phyloP scores from a whole-genome alignment of 495 filamentous ascomycete genomes.

The Daldinia caldariorum region DNA sequence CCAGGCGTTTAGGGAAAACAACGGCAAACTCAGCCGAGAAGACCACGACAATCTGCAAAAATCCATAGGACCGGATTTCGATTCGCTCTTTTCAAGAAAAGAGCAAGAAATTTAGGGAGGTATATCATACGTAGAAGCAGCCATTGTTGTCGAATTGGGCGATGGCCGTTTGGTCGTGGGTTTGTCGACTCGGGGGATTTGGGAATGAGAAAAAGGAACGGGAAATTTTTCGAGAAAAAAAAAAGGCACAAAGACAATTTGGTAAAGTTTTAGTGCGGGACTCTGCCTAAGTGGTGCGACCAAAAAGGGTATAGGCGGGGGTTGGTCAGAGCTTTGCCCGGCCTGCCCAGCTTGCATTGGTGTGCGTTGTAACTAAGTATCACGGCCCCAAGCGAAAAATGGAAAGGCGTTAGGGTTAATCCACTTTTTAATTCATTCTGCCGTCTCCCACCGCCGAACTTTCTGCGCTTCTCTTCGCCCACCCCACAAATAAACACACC shows the following conservation, averaged over 20 bases:
- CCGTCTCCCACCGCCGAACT: conserved; percentile 34
- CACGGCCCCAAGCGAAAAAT: conserved; percentile 36
- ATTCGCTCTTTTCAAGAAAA: conserved; percentile 52
- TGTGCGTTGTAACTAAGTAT: neutral
- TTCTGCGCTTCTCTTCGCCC: conserved; percentile 9
- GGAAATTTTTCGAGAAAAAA: conserved; percentile 25
- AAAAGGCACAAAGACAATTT: conserved; percentile 18
- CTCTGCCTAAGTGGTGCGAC: neutral
- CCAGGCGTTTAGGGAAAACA: conserved; percentile 42
- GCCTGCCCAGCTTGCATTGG: too few relatives aligned
- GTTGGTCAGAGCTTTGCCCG: conserved; percentile 5
- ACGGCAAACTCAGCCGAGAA: conserved; percentile 75
- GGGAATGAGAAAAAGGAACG: conserved; percentile 16
- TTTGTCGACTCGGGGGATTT: conserved; percentile 45
- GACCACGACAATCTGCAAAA: conserved; percentile 74
- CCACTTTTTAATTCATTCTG: conserved; percentile 42
- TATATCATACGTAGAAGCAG: conserved; percentile 71
- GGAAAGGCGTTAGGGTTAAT: conserved; percentile 37
- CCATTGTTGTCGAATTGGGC: conserved; percentile 63
- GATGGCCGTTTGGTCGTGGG: conserved; percentile 37
- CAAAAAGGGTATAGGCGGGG: conserved; percentile 16
- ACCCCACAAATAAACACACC: conserved; percentile 29
- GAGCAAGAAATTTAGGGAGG: conserved; percentile 54
- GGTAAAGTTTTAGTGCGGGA: conserved; percentile 31
- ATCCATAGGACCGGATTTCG: conserved; percentile 63